A percentile compares a stretch with the other conserved stretches of the same genome.
Conservation (phyloP, 305 asterid genomes). For the Solanum hybrid region DNA sequence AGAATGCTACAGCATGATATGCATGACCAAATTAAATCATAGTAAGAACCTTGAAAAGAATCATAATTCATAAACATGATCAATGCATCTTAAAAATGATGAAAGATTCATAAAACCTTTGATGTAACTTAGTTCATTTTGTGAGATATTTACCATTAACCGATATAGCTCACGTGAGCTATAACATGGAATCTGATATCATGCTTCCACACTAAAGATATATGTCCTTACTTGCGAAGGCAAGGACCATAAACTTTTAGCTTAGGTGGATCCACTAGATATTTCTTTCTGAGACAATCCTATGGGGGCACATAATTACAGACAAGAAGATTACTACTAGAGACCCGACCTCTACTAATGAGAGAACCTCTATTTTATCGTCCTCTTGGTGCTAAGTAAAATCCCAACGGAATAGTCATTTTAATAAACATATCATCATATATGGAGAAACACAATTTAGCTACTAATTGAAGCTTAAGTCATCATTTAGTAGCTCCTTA, state of each 20-base stretch:
- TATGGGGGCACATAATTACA: neutral
- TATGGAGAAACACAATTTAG: neutral
- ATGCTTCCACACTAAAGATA: neutral
- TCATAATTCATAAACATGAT: neutral
- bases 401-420: neutral
- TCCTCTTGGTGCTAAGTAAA: neutral
- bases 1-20: neutral
- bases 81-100: neutral
- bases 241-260: neutral
- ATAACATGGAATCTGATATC: neutral
- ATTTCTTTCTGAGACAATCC: neutral
- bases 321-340: neutral
- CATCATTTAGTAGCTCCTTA: neutral
- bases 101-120: neutral
- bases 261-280: neutral
- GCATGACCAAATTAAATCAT: neutral
- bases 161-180: neutral
- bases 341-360: neutral
- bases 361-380: neutral
- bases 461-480: neutral
- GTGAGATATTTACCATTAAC: neutral
- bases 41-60: neutral
- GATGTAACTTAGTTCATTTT: neutral
- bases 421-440: neutral
- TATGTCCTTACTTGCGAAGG: neutral